Evolutionary conservation across 1,139 yeast genomes (phyloP), one percentile per base, ranked within the genome.

Genomic region (Geotrichum cucujoidarum): DNA sequence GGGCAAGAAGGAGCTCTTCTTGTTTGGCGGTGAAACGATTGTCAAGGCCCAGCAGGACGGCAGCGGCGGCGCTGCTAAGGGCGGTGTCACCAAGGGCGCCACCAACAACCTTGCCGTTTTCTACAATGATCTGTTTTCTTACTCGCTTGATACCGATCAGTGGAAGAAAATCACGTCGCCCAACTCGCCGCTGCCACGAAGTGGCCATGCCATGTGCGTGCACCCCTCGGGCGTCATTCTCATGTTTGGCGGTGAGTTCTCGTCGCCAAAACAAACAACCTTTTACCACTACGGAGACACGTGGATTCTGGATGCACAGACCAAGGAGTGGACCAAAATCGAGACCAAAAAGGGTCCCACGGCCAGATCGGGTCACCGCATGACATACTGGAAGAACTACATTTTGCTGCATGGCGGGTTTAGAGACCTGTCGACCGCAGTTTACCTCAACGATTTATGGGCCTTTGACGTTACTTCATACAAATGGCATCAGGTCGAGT

Each of bases 241-340:
- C 53, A 68, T 92, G 73, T 92, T 88, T 70, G 98, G 97, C 46
- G 98, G 98, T 57, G 98, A 92, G 66, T 92, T 92, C 60, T 87
- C 97, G 1, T 86, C 95, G 6, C 97, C 97, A 1, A 92, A 90
- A 61, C 98, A 92, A 66, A 81, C 89, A 44, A 88, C 97, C 0
- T 92, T 92, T 65, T 94, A 92, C 65, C 98, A 92, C 66, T 92
- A 88, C 64, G 94, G 96, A 17, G 98, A 92, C 62, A 84, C 96
- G 2, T 92, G 97, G 97, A 74, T 90, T 47, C 70, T 92, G 53
- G 97, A 92, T 60, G 78, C 90, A 1, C 80, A 77, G 29, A 73
- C 83, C 14, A 88, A 86, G 60, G 96, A 89, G 66, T 92, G 97
- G 97, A 75, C 86, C 21, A 89, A 89, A 61, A 70, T 89, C 6